Evolutionary conservation across 202 grass and related monocot genomes (phyloP).

Genomic region (Saccharum hybrid): DNA sequence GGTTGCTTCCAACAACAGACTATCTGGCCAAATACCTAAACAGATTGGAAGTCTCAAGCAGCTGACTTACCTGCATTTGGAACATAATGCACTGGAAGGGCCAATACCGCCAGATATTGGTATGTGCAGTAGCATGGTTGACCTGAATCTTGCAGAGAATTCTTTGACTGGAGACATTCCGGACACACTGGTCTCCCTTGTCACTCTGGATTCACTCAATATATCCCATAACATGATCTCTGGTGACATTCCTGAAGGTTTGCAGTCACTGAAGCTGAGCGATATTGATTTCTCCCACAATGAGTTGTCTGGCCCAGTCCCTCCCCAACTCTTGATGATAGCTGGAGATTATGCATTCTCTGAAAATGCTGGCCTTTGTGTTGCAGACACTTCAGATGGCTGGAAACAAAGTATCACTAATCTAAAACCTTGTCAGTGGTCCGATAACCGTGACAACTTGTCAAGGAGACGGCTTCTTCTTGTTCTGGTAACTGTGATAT

Average conservation of each 20-base stretch:
- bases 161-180: conserved; percentile 65
- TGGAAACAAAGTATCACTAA: conserved; percentile 47
- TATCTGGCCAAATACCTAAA: conserved; percentile 69
- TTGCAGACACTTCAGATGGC: conserved; percentile 48
- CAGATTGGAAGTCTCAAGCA: conserved; percentile 72
- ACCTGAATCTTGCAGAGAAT: conserved; percentile 84
- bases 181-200: conserved; percentile 54
- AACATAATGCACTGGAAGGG: conserved; percentile 66
- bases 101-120: conserved; percentile 73
- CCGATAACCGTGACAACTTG: conserved; percentile 42
- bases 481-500: conserved; percentile 54
- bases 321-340: conserved; percentile 67
- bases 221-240: conserved; percentile 80
- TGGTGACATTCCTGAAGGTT: conserved; percentile 67
- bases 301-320: conserved; percentile 69
- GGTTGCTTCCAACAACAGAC: conserved; percentile 73
- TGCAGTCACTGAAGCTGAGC: conserved; percentile 77
- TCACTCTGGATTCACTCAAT: conserved; percentile 71
- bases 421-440: conserved; percentile 65
- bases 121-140: conserved; percentile 66
- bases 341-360: conserved; percentile 74
- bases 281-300: conserved; percentile 83
- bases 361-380: conserved; percentile 73
- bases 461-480: conserved; percentile 48
- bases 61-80: conserved; percentile 75